phyloP scores from a whole-genome alignment of 169 alveolate genomes.

The Plasmodium vivax region DNA sequence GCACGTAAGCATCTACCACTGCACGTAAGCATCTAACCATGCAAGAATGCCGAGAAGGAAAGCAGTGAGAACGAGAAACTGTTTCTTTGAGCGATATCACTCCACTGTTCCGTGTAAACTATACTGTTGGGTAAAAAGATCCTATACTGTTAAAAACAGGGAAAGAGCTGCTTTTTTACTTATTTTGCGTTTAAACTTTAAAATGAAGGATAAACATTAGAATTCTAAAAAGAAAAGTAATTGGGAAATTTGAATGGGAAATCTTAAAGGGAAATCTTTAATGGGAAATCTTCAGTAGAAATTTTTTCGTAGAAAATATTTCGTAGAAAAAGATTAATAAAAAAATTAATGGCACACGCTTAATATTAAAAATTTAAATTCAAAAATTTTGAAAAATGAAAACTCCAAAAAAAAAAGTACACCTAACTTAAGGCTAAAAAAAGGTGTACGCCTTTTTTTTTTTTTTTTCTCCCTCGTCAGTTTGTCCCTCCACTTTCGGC shows the following conservation, averaged over 20 bases:
- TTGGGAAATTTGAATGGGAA: background rate
- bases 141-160: background rate
- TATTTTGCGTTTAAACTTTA: background rate
- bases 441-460: background rate
- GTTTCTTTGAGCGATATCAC: background rate
- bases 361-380: no score
- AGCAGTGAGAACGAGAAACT: background rate
- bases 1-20: background rate
- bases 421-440: background rate
- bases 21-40: background rate
- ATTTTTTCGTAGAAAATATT: no score
- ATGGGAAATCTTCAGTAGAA: background rate
- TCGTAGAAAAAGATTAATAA: background rate
- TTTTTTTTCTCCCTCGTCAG: background rate
- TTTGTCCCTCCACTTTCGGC: background rate
- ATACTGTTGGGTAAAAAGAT: background rate
- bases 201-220: background rate
- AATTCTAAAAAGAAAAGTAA: background rate
- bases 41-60: background rate
- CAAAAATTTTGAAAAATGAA: background rate
- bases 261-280: background rate
- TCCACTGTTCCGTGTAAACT: background rate
- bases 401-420: background rate
- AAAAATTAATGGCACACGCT: background rate
- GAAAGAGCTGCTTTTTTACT: background rate